These are phyloP conservation scores for Aaosphaeria pasadenensis DNA, from an alignment of 2,329 filamentous ascomycete genomes.

Conservation along the genomic window DNA sequence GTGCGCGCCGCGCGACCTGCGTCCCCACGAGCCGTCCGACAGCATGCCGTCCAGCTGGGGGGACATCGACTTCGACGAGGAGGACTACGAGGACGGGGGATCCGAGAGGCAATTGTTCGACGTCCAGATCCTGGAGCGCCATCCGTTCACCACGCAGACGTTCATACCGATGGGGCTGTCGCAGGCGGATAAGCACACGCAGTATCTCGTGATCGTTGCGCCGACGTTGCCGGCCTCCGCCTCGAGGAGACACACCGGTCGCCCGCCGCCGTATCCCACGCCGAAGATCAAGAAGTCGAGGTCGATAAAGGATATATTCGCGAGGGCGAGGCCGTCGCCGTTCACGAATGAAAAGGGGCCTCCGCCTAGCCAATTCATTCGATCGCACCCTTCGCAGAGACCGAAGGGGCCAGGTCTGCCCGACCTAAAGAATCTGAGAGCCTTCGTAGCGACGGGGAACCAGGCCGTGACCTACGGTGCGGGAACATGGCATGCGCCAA, in stretches of 20 bases:
- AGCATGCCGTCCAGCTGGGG: slow-evolving; percentile 35
- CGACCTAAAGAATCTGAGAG: slow-evolving; percentile 66
- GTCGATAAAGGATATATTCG: slow-evolving; percentile 40
- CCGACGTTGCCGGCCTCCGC: slow-evolving; percentile 61
- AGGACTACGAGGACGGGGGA: slow-evolving; percentile 23
- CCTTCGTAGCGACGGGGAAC: slow-evolving; percentile 72
- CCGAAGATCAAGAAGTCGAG: slow-evolving; percentile 23
- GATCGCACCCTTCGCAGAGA: slow-evolving; percentile 27
- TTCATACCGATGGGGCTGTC: slow-evolving; percentile 73
- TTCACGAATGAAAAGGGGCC: slow-evolving; percentile 52
- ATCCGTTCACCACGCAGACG: slow-evolving; percentile 92
- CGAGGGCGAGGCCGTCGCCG: slow-evolving; percentile 39
- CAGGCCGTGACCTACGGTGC: slow-evolving; percentile 91
- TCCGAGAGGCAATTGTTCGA: slow-evolving; percentile 51
- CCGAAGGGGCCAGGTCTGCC: slow-evolving; percentile 61
- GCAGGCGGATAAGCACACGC: slow-evolving; percentile 43
- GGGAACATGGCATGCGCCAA: slow-evolving; percentile 95
- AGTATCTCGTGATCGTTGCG: slow-evolving; percentile 85
- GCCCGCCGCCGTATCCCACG: slow-evolving; percentile 44
- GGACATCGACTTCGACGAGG: slow-evolving; percentile 31
- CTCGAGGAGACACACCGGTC: slow-evolving; percentile 22
- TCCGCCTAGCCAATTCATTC: slow-evolving; percentile 25
- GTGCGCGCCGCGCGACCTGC: slow-evolving; percentile 65
- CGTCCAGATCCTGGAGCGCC: slow-evolving; percentile 77
- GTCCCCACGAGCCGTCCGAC: slow-evolving; percentile 34